These are phyloP conservation scores for Hypomyces rosellus DNA, from an alignment of 2,329 filamentous ascomycete species.

Conservation along the genomic window DNA sequence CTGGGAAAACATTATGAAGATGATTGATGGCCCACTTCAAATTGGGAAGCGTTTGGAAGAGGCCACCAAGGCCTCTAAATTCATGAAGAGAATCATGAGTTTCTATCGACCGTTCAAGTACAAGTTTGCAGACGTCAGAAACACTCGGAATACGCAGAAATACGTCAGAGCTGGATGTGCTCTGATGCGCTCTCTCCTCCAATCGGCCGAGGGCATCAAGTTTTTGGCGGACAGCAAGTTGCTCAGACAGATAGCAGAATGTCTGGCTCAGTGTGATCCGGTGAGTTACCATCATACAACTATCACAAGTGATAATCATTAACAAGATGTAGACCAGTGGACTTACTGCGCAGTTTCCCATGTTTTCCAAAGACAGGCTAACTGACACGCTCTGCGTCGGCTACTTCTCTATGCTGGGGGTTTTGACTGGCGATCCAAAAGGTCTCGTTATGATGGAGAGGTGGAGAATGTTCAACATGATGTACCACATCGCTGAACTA, in stretches of 20 bases:
- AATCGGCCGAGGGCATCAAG: conserved; percentile 75
- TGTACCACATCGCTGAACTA: conserved; percentile 94
- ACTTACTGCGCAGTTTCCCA: conserved; percentile 72
- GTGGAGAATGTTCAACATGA: conserved; percentile 99
- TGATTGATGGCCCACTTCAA: conserved; percentile 87
- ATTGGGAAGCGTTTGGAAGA: conserved; percentile 91
- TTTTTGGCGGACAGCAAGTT: conserved; percentile 91
- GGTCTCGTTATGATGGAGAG: conserved; percentile 86
- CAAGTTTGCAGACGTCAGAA: conserved; percentile 83
- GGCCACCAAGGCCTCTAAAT: conserved; percentile 90
- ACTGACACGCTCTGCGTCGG: conserved; percentile 83
- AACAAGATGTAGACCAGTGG: conserved; percentile 50
- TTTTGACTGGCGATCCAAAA: conserved; percentile 73
- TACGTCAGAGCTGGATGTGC: conserved; percentile 88
- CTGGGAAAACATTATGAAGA: conserved; percentile 84
- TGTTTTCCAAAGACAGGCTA: conserved; percentile 83
- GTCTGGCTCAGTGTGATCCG: conserved; percentile 87
- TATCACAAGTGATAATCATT: background rate
- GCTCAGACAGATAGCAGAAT: conserved; percentile 89
- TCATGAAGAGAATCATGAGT: conserved; percentile 87
- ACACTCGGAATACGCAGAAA: conserved; percentile 87
- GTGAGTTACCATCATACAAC: conserved; percentile 40
- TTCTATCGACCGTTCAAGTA: conserved; percentile 98
- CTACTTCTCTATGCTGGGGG: conserved; percentile 89
- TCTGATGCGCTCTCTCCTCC: conserved; percentile 77